Evolutionary conservation across 192 early-diverging fungal genomes (phyloP), one percentile per base, ranked within the genome.

Genomic region (Radiomyces spectabilis): DNA sequence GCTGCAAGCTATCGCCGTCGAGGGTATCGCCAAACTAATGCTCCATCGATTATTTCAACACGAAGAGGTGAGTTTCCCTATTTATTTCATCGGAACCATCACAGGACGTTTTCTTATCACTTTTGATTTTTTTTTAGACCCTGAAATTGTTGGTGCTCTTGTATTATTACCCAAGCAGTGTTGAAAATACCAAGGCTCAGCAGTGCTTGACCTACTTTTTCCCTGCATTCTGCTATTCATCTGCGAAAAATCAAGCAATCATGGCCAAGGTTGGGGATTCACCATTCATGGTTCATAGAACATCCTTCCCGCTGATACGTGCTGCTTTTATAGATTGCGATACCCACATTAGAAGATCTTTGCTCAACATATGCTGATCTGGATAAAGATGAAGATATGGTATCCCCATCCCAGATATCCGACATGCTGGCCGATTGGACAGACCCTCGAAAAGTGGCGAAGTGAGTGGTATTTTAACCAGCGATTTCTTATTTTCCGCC

Each of bases 121-220:
- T 16, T 55, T 34, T 32, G 55, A 25, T 19, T 27, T 21, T 68
- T 19, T 13, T 6, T 2, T 30, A 88, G 84, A 68, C 82, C 41
- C 65, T 95, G 41, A 77, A 87, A 34, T 71, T 80, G 58, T 59
- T 95, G 62, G 68, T 92, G n/a, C 66, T 89, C 0, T 62, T 92
- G 15, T 95, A 93, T 68, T 93, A 86, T 66, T 83, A 92, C 63
- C 85, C 87, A 15, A 55, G 67, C 1, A 91, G 85, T 5, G 67
- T 57, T 9, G 55, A 44, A 29, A 92, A 92, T 57, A 67, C 83
- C 41, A 75, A 80, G 10, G 67, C 91, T 47, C 74, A 86, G 1
- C 91, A 93, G 60, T 95, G 91, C 55, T 74, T 95, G n/a, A 79
- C 76, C 19, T 95, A 92, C 61, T 95, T 95, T 49, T 80, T 95